Evolutionary conservation across 306 rosid species (phyloP).

Genomic region (Parietaria judaica): DNA sequence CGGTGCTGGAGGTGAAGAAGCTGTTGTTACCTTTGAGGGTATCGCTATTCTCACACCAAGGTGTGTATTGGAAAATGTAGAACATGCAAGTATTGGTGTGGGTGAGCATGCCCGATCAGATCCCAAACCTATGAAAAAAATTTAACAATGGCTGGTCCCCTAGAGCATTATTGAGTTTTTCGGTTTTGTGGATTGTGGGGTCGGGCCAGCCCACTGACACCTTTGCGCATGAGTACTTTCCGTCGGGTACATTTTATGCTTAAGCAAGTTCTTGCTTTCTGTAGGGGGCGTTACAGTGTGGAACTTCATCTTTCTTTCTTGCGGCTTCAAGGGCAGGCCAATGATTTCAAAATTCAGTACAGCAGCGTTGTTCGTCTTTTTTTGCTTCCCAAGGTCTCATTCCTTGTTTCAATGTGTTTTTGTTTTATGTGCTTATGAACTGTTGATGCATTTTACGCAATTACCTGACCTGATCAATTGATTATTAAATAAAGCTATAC

Average conservation of each 20-base stretch:
- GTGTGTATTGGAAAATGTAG: slow-evolving; percentile 25
- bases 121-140: too few relatives aligned
- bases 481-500: slow-evolving; percentile 16
- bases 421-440: background rate
- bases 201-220: background rate
- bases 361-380: slow-evolving; percentile 95
- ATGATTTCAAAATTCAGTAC: slow-evolving; percentile 95
- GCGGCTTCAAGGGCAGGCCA: slow-evolving; percentile 95
- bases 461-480: background rate
- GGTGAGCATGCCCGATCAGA: too few relatives aligned
- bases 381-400: slow-evolving; percentile 88
- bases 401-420: slow-evolving; percentile 8
- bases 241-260: slow-evolving; percentile 7
- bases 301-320: slow-evolving; percentile 91
- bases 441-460: slow-evolving; percentile 4
- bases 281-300: slow-evolving; percentile 92
- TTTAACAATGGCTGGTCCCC: too few relatives aligned
- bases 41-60: slow-evolving; percentile 99
- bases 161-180: too few relatives aligned
- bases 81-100: background rate
- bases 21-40: slow-evolving; percentile 95
- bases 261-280: slow-evolving; percentile 26
- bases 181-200: too few relatives aligned
- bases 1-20: slow-evolving; percentile 86
- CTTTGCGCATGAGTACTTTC: background rate